Evolutionary conservation across 768 basidiomycete genomes (phyloP), one percentile per base, ranked within the genome.

Genomic region (Sarcomyxa edulis): DNA sequence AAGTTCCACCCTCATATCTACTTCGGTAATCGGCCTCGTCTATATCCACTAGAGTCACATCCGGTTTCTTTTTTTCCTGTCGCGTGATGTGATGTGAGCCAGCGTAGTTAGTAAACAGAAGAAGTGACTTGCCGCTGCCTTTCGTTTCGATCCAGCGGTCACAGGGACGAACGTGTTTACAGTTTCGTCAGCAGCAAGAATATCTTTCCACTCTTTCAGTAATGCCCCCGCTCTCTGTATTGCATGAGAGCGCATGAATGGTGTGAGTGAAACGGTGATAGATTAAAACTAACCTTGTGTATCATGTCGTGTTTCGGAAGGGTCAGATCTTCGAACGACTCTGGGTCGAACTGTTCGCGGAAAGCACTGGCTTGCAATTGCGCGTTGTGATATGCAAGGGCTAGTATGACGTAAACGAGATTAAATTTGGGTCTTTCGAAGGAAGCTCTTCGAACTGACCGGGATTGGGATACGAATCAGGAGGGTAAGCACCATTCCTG

Each of bases 291-390:
- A 42, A 88, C 90, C 70, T 85, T 79, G 52, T 90, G 84, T 39
- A 97, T 91, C 55, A 74, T 70, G 41, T 81, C 76, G 32, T 77
- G 63, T 49, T 85, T 81, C 4, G 94, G 94, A 42, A 72, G 55
- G 0, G 94, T 92, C 48, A 82, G 61, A 59, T 99, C 95, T 46
- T 87, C 81, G 44, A 90, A 89, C 0, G 76, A 62, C 40, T 79
- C 76, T 1, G 73, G 66, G 54, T 95, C 81, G 46, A 83, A 96
- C 42, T 92, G 79, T 53, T 96, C 89, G 36, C 87, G 80, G 62
- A 98, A 94, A 1, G 96, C 96, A 38, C 79, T 81, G 6, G 95
- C 90, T 61, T 96, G 82, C 6, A 98, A 72, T 51, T 94, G 87
- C 14, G 79, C 86, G 57, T 94, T 92, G 54, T 94, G 89, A 48